Percentiles rank a stretch among this genome's conserved stretches.
Evolutionary conservation across 768 basidiomycete species (phyloP).

Genomic region (Boletus vinaceobasis): DNA sequence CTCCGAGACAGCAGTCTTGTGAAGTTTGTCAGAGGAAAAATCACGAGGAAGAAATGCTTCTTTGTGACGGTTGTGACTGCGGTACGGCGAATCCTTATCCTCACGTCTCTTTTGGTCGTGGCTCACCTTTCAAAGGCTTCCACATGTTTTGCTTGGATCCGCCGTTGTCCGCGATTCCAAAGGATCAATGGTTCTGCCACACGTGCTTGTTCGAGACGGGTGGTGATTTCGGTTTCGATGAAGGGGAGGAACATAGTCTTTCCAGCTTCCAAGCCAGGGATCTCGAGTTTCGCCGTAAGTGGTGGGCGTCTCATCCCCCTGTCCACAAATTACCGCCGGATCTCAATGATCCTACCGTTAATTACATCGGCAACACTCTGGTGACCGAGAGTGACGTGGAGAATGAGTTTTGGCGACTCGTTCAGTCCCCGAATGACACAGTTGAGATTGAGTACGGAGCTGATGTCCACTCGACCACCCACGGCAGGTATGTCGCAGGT

Average conservation of each 20-base stretch:
- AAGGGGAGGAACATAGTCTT: constrained; percentile 93
- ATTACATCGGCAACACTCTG: constrained; percentile 51
- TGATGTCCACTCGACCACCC: constrained; percentile 95
- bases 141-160: constrained; percentile 98
- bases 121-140: constrained; percentile 58
- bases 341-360: constrained; percentile 50
- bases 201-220: constrained; percentile 88
- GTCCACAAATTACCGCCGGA: constrained; percentile 29
- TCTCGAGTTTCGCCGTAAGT: constrained; percentile 79
- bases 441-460: constrained; percentile 99
- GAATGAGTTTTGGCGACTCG: constrained; percentile 94
- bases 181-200: constrained; percentile 95
- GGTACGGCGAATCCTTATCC: constrained; percentile 41
- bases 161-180: constrained; percentile 79
- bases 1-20: constrained; percentile 64
- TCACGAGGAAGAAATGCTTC: constrained; percentile 85
- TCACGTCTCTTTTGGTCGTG: constrained; percentile 10
- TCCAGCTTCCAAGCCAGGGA: constrained; percentile 91
- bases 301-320: constrained; percentile 82
- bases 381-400: constrained; percentile 94
- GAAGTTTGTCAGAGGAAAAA: constrained; percentile 92
- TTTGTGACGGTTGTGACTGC: constrained; percentile 85
- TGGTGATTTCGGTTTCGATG: constrained; percentile 96
- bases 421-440: constrained; percentile 83
- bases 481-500: constrained; percentile 75